phyloP scores from a whole-genome alignment of 176 grass and related monocot genomes.

The Bothriochloa decipiens region DNA sequence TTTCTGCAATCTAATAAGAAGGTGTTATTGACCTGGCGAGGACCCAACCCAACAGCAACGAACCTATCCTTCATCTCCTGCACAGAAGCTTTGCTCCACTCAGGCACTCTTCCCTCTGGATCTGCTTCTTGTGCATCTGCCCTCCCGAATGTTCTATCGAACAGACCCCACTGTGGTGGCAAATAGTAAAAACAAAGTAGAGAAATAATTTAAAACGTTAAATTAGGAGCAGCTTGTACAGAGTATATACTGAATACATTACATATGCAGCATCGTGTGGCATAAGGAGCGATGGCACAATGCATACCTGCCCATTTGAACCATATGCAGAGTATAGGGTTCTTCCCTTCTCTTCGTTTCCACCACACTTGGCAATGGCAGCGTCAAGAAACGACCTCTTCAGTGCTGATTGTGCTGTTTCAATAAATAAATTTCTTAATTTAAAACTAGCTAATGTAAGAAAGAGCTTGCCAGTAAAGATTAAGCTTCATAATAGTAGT shows the following conservation, averaged over 20 bases:
- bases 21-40: slow-evolving; percentile 71
- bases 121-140: slow-evolving; percentile 69
- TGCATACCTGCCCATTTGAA: slow-evolving; percentile 86
- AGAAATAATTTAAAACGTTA: neutral
- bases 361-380: slow-evolving; percentile 86
- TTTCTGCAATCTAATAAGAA: neutral
- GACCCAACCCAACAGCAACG: slow-evolving; percentile 71
- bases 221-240: neutral
- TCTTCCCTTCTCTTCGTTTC: slow-evolving; percentile 90
- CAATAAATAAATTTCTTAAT: slow-evolving; percentile 5
- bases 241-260: neutral
- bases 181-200: neutral
- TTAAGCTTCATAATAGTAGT: neutral
- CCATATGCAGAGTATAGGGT: slow-evolving; percentile 86
- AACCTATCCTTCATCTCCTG: slow-evolving; percentile 95
- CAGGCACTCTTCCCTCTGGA: slow-evolving; percentile 86
- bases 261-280: neutral
- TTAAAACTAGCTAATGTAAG: neutral
- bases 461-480: neutral
- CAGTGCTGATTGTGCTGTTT: slow-evolving; percentile 83
- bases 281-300: neutral
- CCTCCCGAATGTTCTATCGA: slow-evolving; percentile 85
- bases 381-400: slow-evolving; percentile 88
- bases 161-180: slow-evolving; percentile 78
- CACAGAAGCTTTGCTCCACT: slow-evolving; percentile 86